Evolutionary conservation across 2,329 filamentous ascomycete species (phyloP).

Genomic region (Blastomyces silverae): DNA sequence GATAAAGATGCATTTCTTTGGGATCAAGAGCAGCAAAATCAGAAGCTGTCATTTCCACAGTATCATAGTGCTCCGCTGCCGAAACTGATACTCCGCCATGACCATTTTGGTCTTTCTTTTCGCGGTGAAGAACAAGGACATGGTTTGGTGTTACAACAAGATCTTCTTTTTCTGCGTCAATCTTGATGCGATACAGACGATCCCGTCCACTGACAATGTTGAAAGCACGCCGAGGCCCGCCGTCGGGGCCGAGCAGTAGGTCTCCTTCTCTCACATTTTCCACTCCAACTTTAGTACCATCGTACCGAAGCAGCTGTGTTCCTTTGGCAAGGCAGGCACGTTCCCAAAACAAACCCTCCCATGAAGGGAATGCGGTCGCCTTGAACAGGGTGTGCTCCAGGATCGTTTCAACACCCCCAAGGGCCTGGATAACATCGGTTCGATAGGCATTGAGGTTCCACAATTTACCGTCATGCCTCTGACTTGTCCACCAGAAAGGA

Average conservation of each 20-base stretch:
- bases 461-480: conserved; percentile 91
- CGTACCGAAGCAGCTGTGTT: conserved; percentile 42
- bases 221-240: conserved; percentile 44
- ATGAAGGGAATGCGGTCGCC: conserved; percentile 90
- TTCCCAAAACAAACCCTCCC: conserved; percentile 95
- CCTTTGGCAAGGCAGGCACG: conserved; percentile 49
- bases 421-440: conserved; percentile 91
- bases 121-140: conserved; percentile 43
- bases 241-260: conserved; percentile 46
- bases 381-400: conserved; percentile 96
- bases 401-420: conserved; percentile 96
- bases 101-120: conserved; percentile 24
- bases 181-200: conserved; percentile 46
- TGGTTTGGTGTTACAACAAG: conserved; percentile 48
- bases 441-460: conserved; percentile 96
- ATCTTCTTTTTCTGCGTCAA: conserved; percentile 40
- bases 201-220: conserved; percentile 47
- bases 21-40: conserved; percentile 39
- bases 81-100: conserved; percentile 15
- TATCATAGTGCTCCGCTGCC: conserved; percentile 32
- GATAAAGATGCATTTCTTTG: conserved; percentile 34
- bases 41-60: conserved; percentile 44
- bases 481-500: conserved; percentile 98
- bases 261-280: conserved; percentile 48
- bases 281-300: conserved; percentile 42